A percentile compares a stretch with the other conserved stretches of the same genome.
phyloP scores from a whole-genome alignment of 2,329 filamentous ascomycete genomes.

The Rhynchosporium graminicola region DNA sequence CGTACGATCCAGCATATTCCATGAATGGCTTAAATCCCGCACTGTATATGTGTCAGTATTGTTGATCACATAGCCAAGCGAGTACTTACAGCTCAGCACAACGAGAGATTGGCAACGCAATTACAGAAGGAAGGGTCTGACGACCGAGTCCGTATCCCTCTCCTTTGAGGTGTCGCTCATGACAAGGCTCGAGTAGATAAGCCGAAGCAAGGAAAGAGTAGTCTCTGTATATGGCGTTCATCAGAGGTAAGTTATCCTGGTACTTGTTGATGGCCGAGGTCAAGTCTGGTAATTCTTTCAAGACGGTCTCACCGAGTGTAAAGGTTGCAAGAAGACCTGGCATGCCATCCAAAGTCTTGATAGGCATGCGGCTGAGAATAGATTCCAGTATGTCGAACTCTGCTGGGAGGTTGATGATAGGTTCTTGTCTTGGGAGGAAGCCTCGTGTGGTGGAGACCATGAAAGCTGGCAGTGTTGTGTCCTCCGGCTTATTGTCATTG shows the following conservation, averaged over 20 bases:
- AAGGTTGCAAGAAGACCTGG: slow-evolving; percentile 77
- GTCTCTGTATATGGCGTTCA: slow-evolving; percentile 88
- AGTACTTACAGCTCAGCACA: slow-evolving; percentile 79
- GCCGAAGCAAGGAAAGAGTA: slow-evolving; percentile 89
- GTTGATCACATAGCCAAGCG: neutral
- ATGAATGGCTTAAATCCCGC: slow-evolving; percentile 87
- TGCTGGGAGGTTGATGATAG: slow-evolving; percentile 63
- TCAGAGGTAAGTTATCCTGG: slow-evolving; percentile 69
- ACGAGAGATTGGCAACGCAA: slow-evolving; percentile 79
- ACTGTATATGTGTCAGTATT: slow-evolving; percentile 39
- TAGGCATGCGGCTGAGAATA: slow-evolving; percentile 75
- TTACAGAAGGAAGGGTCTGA: slow-evolving; percentile 68
- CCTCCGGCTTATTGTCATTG: slow-evolving; percentile 60
- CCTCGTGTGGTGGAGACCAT: slow-evolving; percentile 76
- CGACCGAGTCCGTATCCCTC: slow-evolving; percentile 78
- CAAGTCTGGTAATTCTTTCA: slow-evolving; percentile 75
- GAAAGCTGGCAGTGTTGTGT: slow-evolving; percentile 69
- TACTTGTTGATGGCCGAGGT: slow-evolving; percentile 72
- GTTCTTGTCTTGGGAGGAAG: slow-evolving; percentile 70
- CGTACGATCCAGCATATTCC: slow-evolving; percentile 75
- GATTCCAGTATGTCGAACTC: slow-evolving; percentile 74
- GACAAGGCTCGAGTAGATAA: slow-evolving; percentile 89
- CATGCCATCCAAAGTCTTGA: slow-evolving; percentile 70
- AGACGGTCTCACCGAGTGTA: slow-evolving; percentile 73
- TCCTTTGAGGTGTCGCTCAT: slow-evolving; percentile 69